Conservation (phyloP, 2,329 filamentous ascomycete species). For the Pseudogymnoascus sp. region DNA sequence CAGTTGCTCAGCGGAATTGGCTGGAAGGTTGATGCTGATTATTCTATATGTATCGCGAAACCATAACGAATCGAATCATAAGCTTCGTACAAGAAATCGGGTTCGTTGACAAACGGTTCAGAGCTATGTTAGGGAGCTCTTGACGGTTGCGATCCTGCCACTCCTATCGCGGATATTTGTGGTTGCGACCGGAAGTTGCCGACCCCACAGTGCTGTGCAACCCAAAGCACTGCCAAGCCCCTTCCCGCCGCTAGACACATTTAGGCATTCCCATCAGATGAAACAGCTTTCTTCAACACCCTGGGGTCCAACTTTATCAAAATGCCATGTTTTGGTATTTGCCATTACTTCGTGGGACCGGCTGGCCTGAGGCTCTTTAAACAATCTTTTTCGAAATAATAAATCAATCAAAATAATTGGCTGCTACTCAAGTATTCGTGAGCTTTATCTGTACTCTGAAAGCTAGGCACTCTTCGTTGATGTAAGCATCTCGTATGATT, state of each 20-base stretch:
- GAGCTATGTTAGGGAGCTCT: conserved; percentile 1
- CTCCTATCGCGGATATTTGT: conserved; percentile 9
- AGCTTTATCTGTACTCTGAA: neutral
- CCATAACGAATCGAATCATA: conserved; percentile 7
- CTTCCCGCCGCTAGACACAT: conserved; percentile 7
- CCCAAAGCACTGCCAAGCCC: neutral
- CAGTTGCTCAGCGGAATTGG: neutral
- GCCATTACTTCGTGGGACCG: neutral
- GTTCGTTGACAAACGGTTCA: neutral
- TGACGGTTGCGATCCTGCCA: conserved; percentile 2
- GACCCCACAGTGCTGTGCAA: neutral
- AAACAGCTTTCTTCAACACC: neutral
- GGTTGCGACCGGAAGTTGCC: conserved; percentile 4
- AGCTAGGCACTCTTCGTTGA: neutral
- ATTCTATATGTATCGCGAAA: conserved; percentile 1
- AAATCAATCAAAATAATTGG: neutral
- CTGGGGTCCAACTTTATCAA: conserved; percentile 2
- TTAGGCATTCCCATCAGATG: conserved; percentile 2
- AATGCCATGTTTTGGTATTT: neutral
- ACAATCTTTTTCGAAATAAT: neutral
- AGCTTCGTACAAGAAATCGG: neutral
- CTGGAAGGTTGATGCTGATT: neutral
- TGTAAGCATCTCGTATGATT: conserved; percentile 5
- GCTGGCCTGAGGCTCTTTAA: neutral
- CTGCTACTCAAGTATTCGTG: neutral